Percentiles rank a stretch among this genome's conserved stretches.
Conservation (phyloP, 2,329 filamentous ascomycete species). For the Rhynchosporium graminicola region DNA sequence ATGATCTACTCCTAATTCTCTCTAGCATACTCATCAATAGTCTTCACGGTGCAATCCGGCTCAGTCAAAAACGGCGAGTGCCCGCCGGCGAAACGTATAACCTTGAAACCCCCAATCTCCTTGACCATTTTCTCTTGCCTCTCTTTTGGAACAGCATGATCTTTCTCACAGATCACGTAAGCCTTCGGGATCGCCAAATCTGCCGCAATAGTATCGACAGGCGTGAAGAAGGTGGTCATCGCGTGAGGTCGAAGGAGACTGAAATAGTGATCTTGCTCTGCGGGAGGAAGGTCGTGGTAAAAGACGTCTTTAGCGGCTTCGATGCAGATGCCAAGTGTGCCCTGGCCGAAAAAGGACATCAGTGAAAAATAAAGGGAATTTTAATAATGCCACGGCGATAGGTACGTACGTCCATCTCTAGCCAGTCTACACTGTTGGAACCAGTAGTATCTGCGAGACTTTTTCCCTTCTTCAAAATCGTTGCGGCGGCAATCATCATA, state of each 20-base stretch:
- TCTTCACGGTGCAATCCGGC: constrained; percentile 16
- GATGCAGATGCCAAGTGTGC: not conserved
- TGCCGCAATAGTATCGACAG: constrained; percentile 13
- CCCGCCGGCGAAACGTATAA: constrained; percentile 4
- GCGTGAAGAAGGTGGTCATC: not conserved
- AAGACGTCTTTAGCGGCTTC: not conserved
- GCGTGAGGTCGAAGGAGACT: not conserved
- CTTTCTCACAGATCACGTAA: constrained; percentile 14
- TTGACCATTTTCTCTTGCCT: constrained; percentile 17
- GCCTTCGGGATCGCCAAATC: constrained; percentile 15
- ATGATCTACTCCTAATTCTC: not conserved
- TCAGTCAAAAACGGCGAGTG: constrained; percentile 24
- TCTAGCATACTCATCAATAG: constrained; percentile 15
- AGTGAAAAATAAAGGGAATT: not conserved
- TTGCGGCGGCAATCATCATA: constrained; percentile 21
- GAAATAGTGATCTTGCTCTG: constrained; percentile 7
- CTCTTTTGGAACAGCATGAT: constrained; percentile 11
- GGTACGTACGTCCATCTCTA: not conserved
- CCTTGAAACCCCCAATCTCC: constrained; percentile 13
- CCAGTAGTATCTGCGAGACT: not conserved
- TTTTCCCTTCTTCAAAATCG: constrained; percentile 4
- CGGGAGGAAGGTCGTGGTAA: constrained; percentile 9
- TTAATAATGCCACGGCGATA: not conserved
- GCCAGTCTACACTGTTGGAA: not conserved
- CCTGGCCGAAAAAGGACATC: not conserved